Evolutionary conservation across 2,329 filamentous ascomycete genomes (phyloP).

Genomic region (Malbranchea zuffiana): DNA sequence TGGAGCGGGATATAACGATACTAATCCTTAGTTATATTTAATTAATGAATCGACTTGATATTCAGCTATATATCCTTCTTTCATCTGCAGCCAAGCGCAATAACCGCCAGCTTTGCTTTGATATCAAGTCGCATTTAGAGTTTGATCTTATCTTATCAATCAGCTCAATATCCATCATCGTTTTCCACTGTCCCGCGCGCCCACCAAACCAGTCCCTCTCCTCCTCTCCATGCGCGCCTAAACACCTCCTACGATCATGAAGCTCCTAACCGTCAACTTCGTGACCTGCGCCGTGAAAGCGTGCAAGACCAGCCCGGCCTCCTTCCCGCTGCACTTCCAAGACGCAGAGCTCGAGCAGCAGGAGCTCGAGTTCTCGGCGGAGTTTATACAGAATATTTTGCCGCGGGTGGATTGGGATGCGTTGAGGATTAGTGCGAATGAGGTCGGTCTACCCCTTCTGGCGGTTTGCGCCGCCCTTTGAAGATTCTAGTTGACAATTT

Average conservation of each 20-base stretch:
- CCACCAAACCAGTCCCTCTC: background rate
- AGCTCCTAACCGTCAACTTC: constrained; percentile 91
- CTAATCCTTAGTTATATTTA: too few species aligned
- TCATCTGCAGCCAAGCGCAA: too few species aligned
- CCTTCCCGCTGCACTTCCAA: constrained; percentile 84
- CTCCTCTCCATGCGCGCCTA: background rate
- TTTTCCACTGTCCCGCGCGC: background rate
- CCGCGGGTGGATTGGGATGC: constrained; percentile 83
- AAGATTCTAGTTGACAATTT: background rate
- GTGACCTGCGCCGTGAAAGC: constrained; percentile 90
- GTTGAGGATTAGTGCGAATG: constrained; percentile 60
- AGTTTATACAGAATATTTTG: constrained; percentile 74
- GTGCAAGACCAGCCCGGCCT: constrained; percentile 69
- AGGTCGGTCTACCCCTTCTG: constrained; percentile 31
- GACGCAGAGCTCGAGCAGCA: constrained; percentile 83
- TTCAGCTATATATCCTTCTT: too few species aligned
- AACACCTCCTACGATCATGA: constrained; percentile 51
- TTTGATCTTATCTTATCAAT: too few species aligned
- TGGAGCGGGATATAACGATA: too few species aligned
- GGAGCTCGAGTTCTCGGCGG: constrained; percentile 68
- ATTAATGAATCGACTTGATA: too few species aligned
- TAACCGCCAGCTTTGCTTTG: too few species aligned
- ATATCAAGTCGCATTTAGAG: too few species aligned
- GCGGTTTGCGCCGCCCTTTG: background rate
- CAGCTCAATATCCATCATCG: background rate